Conservation (phyloP, 805 yeast genomes). For the Candida insectalens region DNA sequence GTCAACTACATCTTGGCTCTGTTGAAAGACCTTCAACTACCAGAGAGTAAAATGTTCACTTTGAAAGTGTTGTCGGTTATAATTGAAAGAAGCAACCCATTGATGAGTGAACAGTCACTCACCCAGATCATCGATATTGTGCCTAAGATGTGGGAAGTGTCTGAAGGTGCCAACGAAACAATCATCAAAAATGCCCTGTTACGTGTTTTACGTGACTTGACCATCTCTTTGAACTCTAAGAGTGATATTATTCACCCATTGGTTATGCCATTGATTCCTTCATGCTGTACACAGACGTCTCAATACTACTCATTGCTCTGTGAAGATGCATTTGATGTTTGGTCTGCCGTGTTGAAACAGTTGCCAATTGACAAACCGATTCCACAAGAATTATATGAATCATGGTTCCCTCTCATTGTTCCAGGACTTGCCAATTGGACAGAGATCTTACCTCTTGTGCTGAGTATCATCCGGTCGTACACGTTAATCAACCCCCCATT, state of each 20-base stretch:
- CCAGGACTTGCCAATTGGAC: conserved; percentile 61
- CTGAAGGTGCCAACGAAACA: conserved; percentile 32
- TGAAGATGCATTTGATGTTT: conserved; percentile 83
- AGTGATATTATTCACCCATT: conserved; percentile 41
- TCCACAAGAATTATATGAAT: conserved; percentile 29
- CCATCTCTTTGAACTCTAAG: conserved; percentile 44
- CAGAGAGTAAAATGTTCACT: conserved; percentile 72
- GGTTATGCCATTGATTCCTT: conserved; percentile 52
- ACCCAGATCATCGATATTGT: conserved; percentile 41
- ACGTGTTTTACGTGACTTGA: conserved; percentile 49
- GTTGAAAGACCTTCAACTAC: conserved; percentile 39
- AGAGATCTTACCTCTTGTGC: conserved; percentile 56
- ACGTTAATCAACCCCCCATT: conserved; percentile 36
- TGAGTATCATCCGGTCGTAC: conserved; percentile 57
- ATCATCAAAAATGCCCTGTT: conserved; percentile 41
- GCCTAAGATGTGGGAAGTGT: conserved; percentile 70
- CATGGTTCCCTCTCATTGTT: conserved; percentile 37
- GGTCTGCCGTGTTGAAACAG: conserved; percentile 63
- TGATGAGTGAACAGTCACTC: conserved; percentile 41
- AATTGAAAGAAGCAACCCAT: conserved; percentile 55
- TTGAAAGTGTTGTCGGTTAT: conserved; percentile 59
- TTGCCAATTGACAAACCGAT: conserved; percentile 32
- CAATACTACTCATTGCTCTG: conserved; percentile 46
- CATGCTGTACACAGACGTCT: conserved; percentile 54
- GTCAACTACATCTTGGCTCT: conserved; percentile 40